Conservation (phyloP, 192 early-diverging fungal genomes). For the Helicostylum pulchrum region DNA sequence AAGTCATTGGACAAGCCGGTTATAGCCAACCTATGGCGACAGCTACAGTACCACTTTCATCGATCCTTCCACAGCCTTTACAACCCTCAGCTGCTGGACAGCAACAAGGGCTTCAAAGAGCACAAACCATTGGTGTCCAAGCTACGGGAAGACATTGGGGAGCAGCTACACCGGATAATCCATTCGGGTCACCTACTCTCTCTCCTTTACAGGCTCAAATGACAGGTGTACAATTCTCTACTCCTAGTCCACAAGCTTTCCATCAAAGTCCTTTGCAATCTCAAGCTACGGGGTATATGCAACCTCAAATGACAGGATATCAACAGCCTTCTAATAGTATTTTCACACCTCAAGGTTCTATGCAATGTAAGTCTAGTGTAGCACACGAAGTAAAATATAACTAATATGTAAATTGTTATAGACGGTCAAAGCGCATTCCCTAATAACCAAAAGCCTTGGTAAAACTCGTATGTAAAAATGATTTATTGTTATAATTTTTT, state of each 20-base stretch:
- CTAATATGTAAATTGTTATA: conserved; percentile 1
- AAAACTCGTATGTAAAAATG: not conserved
- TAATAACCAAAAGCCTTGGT: conserved; percentile 18
- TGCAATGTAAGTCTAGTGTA: conserved; percentile 24
- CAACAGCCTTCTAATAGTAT: conserved; percentile 3
- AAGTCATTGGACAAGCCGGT: conserved; percentile 10
- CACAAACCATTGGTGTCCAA: conserved; percentile 33
- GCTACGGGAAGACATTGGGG: conserved; percentile 43
- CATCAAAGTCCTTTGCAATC: conserved; percentile 12
- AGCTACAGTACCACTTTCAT: conserved; percentile 18
- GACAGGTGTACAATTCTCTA: conserved; percentile 33
- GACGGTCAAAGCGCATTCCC: conserved; percentile 27
- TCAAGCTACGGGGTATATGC: conserved; percentile 1
- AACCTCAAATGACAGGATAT: conserved; percentile 25
- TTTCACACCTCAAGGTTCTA: conserved; percentile 29
- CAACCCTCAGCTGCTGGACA: conserved; percentile 27
- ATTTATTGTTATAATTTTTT: conserved; percentile 2
- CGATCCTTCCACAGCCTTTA: conserved; percentile 22
- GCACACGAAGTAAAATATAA: not conserved
- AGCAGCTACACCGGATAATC: conserved; percentile 36
- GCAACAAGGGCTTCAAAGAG: conserved; percentile 19
- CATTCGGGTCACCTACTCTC: conserved; percentile 31
- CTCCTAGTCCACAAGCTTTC: conserved; percentile 20
- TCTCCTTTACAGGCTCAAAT: conserved; percentile 21
- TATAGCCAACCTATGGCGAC: conserved; percentile 11